Conservation (phyloP, 495 filamentous ascomycete species). For the Chaetomium fimeti region DNA sequence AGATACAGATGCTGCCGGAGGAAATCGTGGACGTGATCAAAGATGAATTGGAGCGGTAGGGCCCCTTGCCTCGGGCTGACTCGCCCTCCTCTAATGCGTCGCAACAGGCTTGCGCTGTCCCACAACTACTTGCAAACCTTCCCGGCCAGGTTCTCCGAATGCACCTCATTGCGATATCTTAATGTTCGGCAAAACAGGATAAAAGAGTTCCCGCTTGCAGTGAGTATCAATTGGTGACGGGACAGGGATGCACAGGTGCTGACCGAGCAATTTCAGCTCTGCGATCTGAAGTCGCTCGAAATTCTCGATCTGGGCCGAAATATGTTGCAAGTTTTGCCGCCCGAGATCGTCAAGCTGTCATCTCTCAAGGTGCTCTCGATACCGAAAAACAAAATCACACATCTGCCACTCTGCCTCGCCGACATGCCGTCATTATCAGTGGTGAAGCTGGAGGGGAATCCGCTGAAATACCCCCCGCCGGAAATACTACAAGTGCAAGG, state of each 20-base stretch:
- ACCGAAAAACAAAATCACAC: constrained; percentile 79
- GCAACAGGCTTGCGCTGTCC: constrained; percentile 73
- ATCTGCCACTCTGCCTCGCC: constrained; percentile 76
- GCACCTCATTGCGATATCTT: constrained; percentile 86
- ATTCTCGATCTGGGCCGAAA: constrained; percentile 91
- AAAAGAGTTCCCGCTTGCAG: constrained; percentile 79
- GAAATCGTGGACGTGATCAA: constrained; percentile 91
- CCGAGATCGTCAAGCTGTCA: constrained; percentile 73
- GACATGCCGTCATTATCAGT: constrained; percentile 87
- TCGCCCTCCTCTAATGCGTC: constrained; percentile 20
- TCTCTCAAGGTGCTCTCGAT: constrained; percentile 75
- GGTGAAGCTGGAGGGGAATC: constrained; percentile 84
- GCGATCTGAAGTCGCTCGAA: constrained; percentile 80
- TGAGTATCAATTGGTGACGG: constrained; percentile 44
- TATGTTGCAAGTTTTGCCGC: constrained; percentile 71
- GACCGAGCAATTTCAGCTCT: constrained; percentile 48
- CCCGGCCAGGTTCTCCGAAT: constrained; percentile 77
- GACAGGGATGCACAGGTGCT: constrained; percentile 11
- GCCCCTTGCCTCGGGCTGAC: background rate
- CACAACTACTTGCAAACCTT: constrained; percentile 83
- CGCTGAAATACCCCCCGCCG: constrained; percentile 65
- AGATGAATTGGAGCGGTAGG: constrained; percentile 83
- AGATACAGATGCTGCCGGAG: constrained; percentile 76
- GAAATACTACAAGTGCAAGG: constrained; percentile 54
- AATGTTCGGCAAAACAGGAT: constrained; percentile 88